Evolutionary conservation across 2,329 filamentous ascomycete species (phyloP).

Genomic region (Ophiostoma australiae): DNA sequence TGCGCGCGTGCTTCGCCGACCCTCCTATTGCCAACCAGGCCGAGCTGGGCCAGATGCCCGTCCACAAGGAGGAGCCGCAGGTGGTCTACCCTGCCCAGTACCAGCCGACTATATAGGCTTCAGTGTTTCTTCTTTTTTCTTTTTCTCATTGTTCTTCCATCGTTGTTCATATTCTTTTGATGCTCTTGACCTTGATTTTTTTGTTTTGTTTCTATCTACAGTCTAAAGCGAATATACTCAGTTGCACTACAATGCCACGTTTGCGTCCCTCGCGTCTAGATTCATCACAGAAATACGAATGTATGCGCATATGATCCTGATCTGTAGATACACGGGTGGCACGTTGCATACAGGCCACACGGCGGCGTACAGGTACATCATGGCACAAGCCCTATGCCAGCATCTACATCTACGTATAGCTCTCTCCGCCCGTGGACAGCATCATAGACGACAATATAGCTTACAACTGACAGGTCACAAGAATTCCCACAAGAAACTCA

Average conservation of each 20-base stretch:
- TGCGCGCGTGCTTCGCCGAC: conserved; percentile 27
- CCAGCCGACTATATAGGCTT: neutral
- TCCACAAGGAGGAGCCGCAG: neutral
- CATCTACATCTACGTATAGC: neutral
- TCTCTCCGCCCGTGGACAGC: neutral
- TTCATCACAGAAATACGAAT: neutral
- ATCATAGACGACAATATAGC: neutral
- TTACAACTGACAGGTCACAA: neutral
- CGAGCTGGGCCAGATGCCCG: neutral
- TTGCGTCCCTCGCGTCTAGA: neutral
- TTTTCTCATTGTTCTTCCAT: neutral
- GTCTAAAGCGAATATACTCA: neutral
- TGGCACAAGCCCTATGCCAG: neutral
- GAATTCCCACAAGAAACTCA: neutral
- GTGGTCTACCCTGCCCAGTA: neutral
- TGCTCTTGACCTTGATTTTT: neutral
- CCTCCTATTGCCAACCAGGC: conserved; percentile 8
- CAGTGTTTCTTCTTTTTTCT: neutral
- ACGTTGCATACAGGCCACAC: conserved; percentile 2
- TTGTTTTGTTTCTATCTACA: neutral
- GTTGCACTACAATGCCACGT: neutral
- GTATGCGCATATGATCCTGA: neutral
- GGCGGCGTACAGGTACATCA: neutral
- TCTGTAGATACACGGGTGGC: conserved; percentile 2
- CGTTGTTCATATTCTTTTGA: neutral